Conservation (phyloP, 129 eudicot species). For the Ambrosia trifida region DNA sequence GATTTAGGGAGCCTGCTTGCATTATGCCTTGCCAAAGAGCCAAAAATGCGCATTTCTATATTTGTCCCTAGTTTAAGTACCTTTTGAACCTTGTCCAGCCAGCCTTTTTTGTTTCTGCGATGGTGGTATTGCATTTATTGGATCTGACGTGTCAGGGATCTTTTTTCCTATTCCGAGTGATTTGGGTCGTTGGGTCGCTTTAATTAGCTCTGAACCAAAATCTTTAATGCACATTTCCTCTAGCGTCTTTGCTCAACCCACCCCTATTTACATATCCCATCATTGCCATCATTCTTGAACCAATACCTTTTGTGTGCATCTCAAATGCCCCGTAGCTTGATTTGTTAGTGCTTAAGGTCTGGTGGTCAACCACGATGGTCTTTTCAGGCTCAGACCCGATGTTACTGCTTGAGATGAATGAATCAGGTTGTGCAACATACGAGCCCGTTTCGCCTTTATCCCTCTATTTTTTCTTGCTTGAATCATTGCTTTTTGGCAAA, state of each 20-base stretch:
- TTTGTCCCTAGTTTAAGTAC: slow-evolving; percentile 37
- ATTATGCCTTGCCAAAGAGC: slow-evolving; percentile 82
- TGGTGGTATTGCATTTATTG: slow-evolving; percentile 24
- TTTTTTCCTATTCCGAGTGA: slow-evolving; percentile 84
- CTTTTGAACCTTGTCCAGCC: slow-evolving; percentile 28
- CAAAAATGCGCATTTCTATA: slow-evolving; percentile 36
- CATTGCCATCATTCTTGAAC: slow-evolving; percentile 90
- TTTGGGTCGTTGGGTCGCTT: slow-evolving; percentile 93
- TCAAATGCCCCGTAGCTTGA: slow-evolving; percentile 77
- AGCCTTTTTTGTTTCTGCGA: slow-evolving; percentile 27
- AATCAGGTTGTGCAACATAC: slow-evolving; percentile 71
- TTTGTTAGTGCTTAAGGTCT: slow-evolving; percentile 26
- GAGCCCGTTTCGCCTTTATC: slow-evolving; percentile 47
- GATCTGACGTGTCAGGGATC: slow-evolving; percentile 47
- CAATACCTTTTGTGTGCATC: slow-evolving; percentile 92
- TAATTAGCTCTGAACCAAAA: slow-evolving; percentile 76
- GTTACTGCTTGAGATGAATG: slow-evolving; percentile 79
- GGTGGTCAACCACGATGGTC: slow-evolving; percentile 23
- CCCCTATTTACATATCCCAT: slow-evolving; percentile 83
- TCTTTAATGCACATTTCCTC: too few relatives aligned
- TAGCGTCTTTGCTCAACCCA: slow-evolving; percentile 74
- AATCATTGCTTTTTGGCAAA: slow-evolving; percentile 40
- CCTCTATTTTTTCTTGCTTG: slow-evolving; percentile 45
- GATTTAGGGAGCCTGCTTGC: slow-evolving; percentile 84
- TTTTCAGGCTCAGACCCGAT: slow-evolving; percentile 50